Evolutionary conservation across 2,329 filamentous ascomycete species (phyloP).

Genomic region (Alternaria brassicicola): DNA sequence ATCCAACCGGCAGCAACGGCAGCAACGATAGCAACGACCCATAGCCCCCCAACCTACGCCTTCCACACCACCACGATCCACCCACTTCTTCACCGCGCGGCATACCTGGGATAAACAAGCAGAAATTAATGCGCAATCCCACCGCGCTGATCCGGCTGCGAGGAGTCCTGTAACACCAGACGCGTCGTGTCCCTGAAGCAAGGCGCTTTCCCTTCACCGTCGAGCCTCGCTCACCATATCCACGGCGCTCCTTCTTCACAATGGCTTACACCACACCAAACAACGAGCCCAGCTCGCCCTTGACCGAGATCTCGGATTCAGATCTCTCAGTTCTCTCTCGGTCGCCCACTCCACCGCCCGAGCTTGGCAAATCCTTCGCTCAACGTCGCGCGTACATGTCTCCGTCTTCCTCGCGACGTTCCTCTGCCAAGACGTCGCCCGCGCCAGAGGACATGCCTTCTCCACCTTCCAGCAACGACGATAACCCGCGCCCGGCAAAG

Average conservation of each 20-base stretch:
- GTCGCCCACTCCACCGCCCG: constrained; percentile 43
- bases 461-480: constrained; percentile 58
- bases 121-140: constrained; percentile 2
- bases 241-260: constrained; percentile 21
- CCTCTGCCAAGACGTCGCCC: constrained; percentile 55
- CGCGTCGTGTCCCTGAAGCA: constrained; percentile 16
- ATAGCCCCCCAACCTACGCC: constrained; percentile 8
- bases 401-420: constrained; percentile 54
- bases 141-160: not conserved
- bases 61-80: constrained; percentile 9
- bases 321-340: constrained; percentile 37
- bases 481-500: constrained; percentile 74
- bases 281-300: constrained; percentile 45
- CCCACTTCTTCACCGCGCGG: constrained; percentile 3
- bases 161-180: constrained; percentile 1
- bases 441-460: constrained; percentile 54
- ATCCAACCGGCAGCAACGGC: constrained; percentile 23
- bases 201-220: constrained; percentile 12
- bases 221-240: constrained; percentile 17
- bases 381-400: constrained; percentile 42
- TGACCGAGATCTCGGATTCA: constrained; percentile 49
- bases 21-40: constrained; percentile 30
- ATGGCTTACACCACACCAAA: constrained; percentile 35
- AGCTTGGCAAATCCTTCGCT: constrained; percentile 39
- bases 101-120: not conserved